Conservation (phyloP, 2,329 filamentous ascomycete genomes). For the Colletotrichum euphorbiae region DNA sequence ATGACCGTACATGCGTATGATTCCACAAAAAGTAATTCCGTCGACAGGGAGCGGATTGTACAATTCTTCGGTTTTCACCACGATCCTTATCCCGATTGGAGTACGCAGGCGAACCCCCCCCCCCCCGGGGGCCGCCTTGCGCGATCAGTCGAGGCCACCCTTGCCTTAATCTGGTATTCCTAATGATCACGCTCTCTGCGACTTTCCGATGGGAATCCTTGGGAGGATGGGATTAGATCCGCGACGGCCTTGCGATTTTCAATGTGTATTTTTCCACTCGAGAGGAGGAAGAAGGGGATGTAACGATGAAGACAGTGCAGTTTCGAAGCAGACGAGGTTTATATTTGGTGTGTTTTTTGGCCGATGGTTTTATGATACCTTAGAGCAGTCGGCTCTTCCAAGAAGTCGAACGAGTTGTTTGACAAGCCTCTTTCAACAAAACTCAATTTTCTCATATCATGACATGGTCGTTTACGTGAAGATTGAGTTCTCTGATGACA, state of each 20-base stretch:
- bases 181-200: constrained; percentile 34
- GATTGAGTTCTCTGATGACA: constrained; percentile 6
- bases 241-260: constrained; percentile 23
- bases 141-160: constrained; percentile 26
- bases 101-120: background rate
- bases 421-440: constrained; percentile 17
- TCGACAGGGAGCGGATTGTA: constrained; percentile 39
- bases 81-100: constrained; percentile 31
- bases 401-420: constrained; percentile 7
- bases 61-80: constrained; percentile 25
- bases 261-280: constrained; percentile 7
- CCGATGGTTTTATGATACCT: constrained; percentile 26
- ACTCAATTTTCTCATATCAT: background rate
- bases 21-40: constrained; percentile 30
- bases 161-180: constrained; percentile 30
- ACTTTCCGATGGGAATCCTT: constrained; percentile 2
- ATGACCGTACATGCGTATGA: constrained; percentile 34
- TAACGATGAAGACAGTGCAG: background rate
- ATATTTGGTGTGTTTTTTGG: constrained; percentile 9
- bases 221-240: constrained; percentile 11
- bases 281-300: constrained; percentile 11
- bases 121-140: background rate
- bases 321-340: background rate
- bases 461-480: background rate
- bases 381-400: constrained; percentile 14